phyloP scores from a whole-genome alignment of 1,284 basidiomycete species.

The Coniferiporia weirii region DNA sequence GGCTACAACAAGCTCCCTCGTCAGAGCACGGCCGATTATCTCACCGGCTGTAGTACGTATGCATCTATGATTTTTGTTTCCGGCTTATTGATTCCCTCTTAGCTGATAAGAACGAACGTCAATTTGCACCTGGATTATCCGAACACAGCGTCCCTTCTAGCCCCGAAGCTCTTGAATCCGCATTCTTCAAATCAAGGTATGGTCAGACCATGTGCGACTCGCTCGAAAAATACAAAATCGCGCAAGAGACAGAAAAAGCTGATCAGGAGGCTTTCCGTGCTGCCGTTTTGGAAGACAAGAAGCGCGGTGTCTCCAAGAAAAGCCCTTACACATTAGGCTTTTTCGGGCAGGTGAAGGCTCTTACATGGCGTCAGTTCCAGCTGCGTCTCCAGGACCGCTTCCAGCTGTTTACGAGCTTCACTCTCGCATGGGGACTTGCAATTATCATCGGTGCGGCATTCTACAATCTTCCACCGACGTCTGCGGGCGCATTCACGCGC shows the following conservation, averaged over 20 bases:
- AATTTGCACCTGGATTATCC: conserved; percentile 70
- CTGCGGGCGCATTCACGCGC: conserved; percentile 82
- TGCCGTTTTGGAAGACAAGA: conserved; percentile 77
- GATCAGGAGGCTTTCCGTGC: conserved; percentile 73
- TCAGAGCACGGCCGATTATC: conserved; percentile 75
- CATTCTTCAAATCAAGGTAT: conserved; percentile 56
- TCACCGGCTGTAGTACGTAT: conserved; percentile 57
- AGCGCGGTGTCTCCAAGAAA: conserved; percentile 76
- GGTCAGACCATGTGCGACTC: conserved; percentile 44
- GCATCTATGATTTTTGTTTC: not conserved
- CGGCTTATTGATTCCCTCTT: conserved; percentile 20
- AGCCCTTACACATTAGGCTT: conserved; percentile 86
- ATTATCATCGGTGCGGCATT: conserved; percentile 76
- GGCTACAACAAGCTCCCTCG: conserved; percentile 72
- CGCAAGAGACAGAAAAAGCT: conserved; percentile 58
- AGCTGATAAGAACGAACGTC: conserved; percentile 79
- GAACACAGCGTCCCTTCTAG: conserved; percentile 65
- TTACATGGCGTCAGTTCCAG: conserved; percentile 74
- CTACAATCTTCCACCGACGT: conserved; percentile 65
- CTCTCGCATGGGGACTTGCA: conserved; percentile 53
- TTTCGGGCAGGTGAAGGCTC: conserved; percentile 64
- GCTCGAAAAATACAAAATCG: conserved; percentile 57
- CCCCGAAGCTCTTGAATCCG: conserved; percentile 66
- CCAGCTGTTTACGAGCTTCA: conserved; percentile 70
- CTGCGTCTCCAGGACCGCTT: conserved; percentile 79